Percentiles rank a stretch among this genome's conserved stretches.
These are phyloP conservation scores for Cinchona pubescens DNA, from an alignment of 257 asterid species.

Conservation along the genomic window DNA sequence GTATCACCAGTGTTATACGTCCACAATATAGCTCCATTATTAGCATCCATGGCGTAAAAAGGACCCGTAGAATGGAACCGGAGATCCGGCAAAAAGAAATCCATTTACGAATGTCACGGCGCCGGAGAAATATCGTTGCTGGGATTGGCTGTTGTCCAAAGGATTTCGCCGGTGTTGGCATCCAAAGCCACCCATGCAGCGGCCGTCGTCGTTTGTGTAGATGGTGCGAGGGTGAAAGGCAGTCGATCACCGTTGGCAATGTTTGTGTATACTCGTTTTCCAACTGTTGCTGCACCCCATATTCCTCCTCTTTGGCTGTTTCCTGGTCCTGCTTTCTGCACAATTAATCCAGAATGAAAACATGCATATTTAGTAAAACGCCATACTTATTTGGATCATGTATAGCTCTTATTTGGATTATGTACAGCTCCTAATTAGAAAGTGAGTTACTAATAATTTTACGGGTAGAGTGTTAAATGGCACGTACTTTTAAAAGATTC, in stretches of 20 bases:
- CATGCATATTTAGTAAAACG: too few species aligned
- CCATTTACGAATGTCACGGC: slow-evolving; percentile 71
- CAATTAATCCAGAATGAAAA: not conserved
- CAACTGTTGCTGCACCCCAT: slow-evolving; percentile 83
- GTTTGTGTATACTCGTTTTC: slow-evolving; percentile 58
- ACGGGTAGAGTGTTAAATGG: too few species aligned
- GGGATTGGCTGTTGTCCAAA: slow-evolving; percentile 78
- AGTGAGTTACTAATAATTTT: too few species aligned
- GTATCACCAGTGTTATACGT: slow-evolving; percentile 56
- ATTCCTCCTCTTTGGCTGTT: slow-evolving; percentile 60
- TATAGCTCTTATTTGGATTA: too few species aligned
- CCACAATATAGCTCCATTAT: slow-evolving; percentile 57
- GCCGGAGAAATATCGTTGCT: slow-evolving; percentile 64
- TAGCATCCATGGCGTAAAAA: slow-evolving; percentile 68
- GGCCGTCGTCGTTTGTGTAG: slow-evolving; percentile 43
- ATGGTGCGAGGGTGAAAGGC: slow-evolving; percentile 53
- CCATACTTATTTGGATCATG: too few species aligned
- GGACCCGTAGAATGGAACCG: slow-evolving; percentile 65
- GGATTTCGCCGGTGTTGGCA: slow-evolving; percentile 53
- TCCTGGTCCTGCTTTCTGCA: slow-evolving; percentile 72
- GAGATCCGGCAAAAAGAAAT: slow-evolving; percentile 62
- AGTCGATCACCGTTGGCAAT: slow-evolving; percentile 42
- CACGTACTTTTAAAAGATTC: too few species aligned
- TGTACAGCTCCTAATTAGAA: too few species aligned
- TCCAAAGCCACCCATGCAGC: slow-evolving; percentile 89